phyloP scores from a whole-genome alignment of 805 yeast species.

The Saccharomyces eubayanus region DNA sequence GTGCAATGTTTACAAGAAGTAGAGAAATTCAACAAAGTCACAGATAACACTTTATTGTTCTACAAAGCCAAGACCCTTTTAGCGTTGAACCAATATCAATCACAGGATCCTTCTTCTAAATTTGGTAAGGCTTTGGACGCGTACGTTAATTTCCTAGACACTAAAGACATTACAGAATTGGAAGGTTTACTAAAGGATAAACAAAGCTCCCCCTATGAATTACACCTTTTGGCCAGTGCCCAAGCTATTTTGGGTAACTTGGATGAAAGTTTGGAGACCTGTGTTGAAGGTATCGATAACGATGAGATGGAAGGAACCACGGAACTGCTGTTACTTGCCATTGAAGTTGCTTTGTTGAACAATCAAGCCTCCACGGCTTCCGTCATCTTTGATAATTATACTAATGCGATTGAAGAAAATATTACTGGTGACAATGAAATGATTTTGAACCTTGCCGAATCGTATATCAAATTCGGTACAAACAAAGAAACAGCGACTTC shows the following conservation, averaged over 20 bases:
- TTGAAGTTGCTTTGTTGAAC: constrained; percentile 35
- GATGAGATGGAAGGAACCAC: constrained; percentile 32
- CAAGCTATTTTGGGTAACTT: constrained; percentile 21
- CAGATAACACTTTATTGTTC: constrained; percentile 22
- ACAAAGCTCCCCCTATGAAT: constrained; percentile 13
- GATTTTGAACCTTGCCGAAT: constrained; percentile 68
- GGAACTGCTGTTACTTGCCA: constrained; percentile 36
- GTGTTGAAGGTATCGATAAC: constrained; percentile 38
- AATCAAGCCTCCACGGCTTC: constrained; percentile 36
- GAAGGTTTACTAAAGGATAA: constrained; percentile 9
- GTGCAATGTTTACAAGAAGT: constrained; percentile 36
- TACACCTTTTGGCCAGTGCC: constrained; percentile 24
- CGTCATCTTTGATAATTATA: constrained; percentile 40
- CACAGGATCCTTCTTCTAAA: constrained; percentile 10
- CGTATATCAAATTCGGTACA: constrained; percentile 48
- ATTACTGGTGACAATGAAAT: constrained; percentile 54
- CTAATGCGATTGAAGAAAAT: constrained; percentile 39
- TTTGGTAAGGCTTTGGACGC: constrained; percentile 27
- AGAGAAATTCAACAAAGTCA: constrained; percentile 34
- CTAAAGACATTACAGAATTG: constrained; percentile 12
- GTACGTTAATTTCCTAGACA: constrained; percentile 21
- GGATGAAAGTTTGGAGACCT: constrained; percentile 32
- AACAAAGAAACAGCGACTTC: constrained; percentile 35
- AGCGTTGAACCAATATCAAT: constrained; percentile 22
- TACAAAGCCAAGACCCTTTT: constrained; percentile 32